Conservation (phyloP, 768 basidiomycete genomes). For the Mycena vitilis region DNA sequence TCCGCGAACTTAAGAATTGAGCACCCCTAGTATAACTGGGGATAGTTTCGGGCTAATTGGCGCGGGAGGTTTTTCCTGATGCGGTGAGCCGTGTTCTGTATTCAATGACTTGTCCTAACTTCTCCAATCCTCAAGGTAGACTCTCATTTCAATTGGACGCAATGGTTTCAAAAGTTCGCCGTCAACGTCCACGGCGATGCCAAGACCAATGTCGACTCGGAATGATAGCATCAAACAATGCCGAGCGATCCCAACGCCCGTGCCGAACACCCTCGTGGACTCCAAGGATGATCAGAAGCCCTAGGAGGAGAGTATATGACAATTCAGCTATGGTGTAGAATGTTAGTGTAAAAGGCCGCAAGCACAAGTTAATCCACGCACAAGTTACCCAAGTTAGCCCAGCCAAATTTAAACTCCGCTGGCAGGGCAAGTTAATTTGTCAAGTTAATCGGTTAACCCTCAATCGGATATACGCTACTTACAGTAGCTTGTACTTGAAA, state of each 20-base stretch:
- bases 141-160: no score
- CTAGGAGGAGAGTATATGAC: neutral
- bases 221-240: constrained; percentile 6
- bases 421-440: constrained; percentile 17
- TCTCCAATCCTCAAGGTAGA: no score
- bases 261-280: neutral
- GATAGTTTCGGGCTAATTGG: neutral
- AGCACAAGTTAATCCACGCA: constrained; percentile 16
- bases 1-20: no score
- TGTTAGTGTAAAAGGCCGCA: no score
- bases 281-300: neutral
- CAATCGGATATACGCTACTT: no score
- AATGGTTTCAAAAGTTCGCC: no score
- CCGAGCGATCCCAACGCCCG: no score
- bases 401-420: constrained; percentile 24
- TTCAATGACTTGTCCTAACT: no score
- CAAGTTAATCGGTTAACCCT: constrained; percentile 19
- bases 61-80: neutral
- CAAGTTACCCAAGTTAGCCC: constrained; percentile 9
- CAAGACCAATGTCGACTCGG: neutral
- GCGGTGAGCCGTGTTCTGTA: no score
- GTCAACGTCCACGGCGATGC: neutral
- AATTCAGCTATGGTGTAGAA: neutral
- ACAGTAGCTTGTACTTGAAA: no score
- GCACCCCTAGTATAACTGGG: neutral